phyloP scores from a whole-genome alignment of 179 eudicot genomes.

The Spinacia oleracea region DNA sequence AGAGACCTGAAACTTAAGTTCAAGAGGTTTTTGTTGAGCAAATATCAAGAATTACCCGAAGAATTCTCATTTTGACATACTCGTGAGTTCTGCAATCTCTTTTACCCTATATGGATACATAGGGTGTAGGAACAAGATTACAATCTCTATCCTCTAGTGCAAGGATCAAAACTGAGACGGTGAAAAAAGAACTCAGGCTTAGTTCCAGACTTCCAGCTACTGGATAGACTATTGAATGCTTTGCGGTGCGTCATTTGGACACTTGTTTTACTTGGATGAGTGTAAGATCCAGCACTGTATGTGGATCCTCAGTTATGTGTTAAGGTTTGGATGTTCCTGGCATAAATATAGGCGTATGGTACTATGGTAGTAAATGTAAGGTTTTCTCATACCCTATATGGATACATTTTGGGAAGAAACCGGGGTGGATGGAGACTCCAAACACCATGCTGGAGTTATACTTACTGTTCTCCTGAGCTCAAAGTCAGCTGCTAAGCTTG shows the following conservation, averaged over 20 bases:
- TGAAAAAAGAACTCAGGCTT: background rate
- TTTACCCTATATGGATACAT: background rate
- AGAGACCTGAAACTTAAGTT: background rate
- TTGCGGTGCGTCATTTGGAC: too few species aligned
- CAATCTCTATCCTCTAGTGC: background rate
- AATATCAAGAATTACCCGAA: background rate
- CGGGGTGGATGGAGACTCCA: background rate
- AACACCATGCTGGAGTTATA: background rate
- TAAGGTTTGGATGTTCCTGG: background rate
- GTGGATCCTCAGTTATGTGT: too few species aligned
- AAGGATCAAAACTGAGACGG: background rate
- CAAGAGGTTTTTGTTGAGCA: constrained; percentile 14
- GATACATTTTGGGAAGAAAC: background rate
- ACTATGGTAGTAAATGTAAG: background rate
- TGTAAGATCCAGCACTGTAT: too few species aligned
- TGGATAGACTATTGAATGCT: background rate
- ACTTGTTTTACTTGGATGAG: too few species aligned
- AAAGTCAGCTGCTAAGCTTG: background rate
- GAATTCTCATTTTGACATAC: constrained; percentile 11
- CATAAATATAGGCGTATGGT: background rate
- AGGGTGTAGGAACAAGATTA: background rate
- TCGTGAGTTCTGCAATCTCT: background rate
- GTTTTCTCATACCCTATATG: background rate
- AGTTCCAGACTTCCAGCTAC: background rate
- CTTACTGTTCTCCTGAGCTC: background rate